Conservation (phyloP, 2,329 filamentous ascomycete genomes). For the Thyridium curvatum region DNA sequence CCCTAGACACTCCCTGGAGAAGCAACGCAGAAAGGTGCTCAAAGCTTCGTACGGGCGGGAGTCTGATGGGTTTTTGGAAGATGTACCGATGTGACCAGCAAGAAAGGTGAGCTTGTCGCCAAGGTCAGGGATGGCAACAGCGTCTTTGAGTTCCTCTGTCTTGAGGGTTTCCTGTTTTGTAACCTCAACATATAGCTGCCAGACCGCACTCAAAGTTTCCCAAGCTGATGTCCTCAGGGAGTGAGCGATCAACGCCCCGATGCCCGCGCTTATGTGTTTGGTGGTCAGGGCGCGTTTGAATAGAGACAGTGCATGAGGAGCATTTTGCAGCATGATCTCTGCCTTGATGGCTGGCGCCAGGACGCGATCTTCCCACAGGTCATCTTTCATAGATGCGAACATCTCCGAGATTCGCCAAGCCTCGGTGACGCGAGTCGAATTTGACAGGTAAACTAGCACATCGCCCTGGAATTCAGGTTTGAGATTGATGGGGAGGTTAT, state of each 20-base stretch:
- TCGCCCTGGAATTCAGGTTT: slow-evolving; percentile 18
- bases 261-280: slow-evolving; percentile 25
- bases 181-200: slow-evolving; percentile 22
- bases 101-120: slow-evolving; percentile 1
- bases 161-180: slow-evolving; percentile 1
- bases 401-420: slow-evolving; percentile 37
- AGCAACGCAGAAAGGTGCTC: slow-evolving; percentile 5
- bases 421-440: slow-evolving; percentile 35
- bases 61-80: not conserved
- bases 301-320: slow-evolving; percentile 27
- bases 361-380: slow-evolving; percentile 31
- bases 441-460: slow-evolving; percentile 35
- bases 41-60: slow-evolving; percentile 1
- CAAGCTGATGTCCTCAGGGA: slow-evolving; percentile 30
- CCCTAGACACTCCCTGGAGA: slow-evolving; percentile 2
- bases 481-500: slow-evolving; percentile 23
- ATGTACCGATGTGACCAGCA: not conserved
- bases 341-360: slow-evolving; percentile 34
- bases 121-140: not conserved
- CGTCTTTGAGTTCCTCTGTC: not conserved
- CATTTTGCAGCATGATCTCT: slow-evolving; percentile 32
- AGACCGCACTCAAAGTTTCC: slow-evolving; percentile 26
- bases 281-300: slow-evolving; percentile 30
- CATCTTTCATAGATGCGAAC: slow-evolving; percentile 28
- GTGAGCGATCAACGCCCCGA: slow-evolving; percentile 37